These are phyloP conservation scores for Exophiala mesophila DNA, from an alignment of 2,329 filamentous ascomycete genomes.

Conservation along the genomic window DNA sequence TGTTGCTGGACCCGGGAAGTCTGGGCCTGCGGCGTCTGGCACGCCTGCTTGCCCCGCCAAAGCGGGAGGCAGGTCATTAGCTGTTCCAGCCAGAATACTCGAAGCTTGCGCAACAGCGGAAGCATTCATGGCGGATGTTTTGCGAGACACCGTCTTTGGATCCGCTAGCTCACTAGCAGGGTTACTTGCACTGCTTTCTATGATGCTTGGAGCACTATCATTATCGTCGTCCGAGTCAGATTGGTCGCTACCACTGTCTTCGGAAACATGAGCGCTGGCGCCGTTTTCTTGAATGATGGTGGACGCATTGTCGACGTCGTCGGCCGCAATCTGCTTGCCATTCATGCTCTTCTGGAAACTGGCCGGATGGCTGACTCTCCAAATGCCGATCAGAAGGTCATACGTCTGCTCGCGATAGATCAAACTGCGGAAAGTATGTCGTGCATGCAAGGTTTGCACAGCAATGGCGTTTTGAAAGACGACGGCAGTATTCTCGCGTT, in stretches of 20 bases:
- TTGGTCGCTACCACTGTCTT: conserved; percentile 59
- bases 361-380: conserved; percentile 89
- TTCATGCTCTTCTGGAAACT: conserved; percentile 87
- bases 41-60: conserved; percentile 27
- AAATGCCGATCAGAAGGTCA: conserved; percentile 94
- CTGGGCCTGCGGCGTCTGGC: conserved; percentile 38
- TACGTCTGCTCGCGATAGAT: conserved; percentile 93
- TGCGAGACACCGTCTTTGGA: conserved; percentile 58
- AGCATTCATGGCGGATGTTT: conserved; percentile 57
- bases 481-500: conserved; percentile 92
- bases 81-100: conserved; percentile 16
- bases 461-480: conserved; percentile 97
- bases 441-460: conserved; percentile 90
- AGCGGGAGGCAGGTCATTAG: conserved; percentile 33
- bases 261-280: conserved; percentile 47
- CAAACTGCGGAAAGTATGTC: conserved; percentile 93
- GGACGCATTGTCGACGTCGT: conserved; percentile 85
- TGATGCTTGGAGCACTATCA: conserved; percentile 57
- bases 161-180: conserved; percentile 49
- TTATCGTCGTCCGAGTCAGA: conserved; percentile 45
- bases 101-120: conserved; percentile 27
- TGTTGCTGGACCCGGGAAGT: conserved; percentile 78
- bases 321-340: conserved; percentile 64
- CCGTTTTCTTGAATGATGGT: conserved; percentile 66
- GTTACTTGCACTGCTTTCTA: conserved; percentile 50